phyloP scores from a whole-genome alignment of 2,329 filamentous ascomycete genomes.

The Clarireedia homoeocarpa region DNA sequence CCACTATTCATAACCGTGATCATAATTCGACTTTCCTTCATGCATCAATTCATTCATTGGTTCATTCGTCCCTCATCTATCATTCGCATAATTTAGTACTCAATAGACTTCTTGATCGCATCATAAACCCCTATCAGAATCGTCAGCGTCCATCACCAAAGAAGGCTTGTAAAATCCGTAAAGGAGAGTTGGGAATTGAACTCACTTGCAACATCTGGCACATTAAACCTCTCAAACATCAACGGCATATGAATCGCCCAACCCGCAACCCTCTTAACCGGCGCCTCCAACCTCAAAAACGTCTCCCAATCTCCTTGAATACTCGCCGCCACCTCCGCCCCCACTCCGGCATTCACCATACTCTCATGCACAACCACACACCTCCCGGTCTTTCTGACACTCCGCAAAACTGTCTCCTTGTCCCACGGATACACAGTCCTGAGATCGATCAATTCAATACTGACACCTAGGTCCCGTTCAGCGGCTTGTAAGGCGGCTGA shows the following conservation, averaged over 20 bases:
- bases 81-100: slow-evolving; percentile 18
- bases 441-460: slow-evolving; percentile 62
- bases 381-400: slow-evolving; percentile 61
- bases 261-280: slow-evolving; percentile 61
- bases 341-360: slow-evolving; percentile 66
- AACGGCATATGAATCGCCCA: slow-evolving; percentile 63
- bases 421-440: slow-evolving; percentile 70
- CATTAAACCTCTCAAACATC: slow-evolving; percentile 55
- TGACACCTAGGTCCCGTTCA: slow-evolving; percentile 59
- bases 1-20: no score
- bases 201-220: slow-evolving; percentile 64
- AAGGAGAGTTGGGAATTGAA: slow-evolving; percentile 17
- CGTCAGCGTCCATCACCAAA: slow-evolving; percentile 12
- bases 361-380: slow-evolving; percentile 68
- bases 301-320: slow-evolving; percentile 56
- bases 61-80: no score
- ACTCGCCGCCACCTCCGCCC: slow-evolving; percentile 63
- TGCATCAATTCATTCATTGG: no score
- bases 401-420: slow-evolving; percentile 54
- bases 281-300: slow-evolving; percentile 61
- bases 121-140: slow-evolving; percentile 28
- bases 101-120: slow-evolving; percentile 27
- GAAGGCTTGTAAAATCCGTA: neutral
- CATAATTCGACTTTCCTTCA: no score
- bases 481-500: slow-evolving; percentile 56